Evolutionary conservation across 1,139 yeast species (phyloP), one percentile per base, ranked within the genome.

Genomic region (Blastobotrys petasosporus): DNA sequence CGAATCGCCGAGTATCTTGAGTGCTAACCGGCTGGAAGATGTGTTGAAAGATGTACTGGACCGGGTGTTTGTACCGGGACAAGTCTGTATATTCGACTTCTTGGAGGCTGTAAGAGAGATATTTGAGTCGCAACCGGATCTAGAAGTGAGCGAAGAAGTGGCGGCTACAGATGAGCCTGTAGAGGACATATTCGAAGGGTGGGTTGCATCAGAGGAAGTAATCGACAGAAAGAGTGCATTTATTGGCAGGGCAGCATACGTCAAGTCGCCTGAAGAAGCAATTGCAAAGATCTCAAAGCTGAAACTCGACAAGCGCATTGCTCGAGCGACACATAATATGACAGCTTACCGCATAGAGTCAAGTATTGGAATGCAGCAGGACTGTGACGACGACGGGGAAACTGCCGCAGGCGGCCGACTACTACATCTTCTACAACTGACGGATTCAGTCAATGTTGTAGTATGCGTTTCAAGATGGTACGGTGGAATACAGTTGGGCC

Each of bases 361-460:
- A 10, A 20, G 25, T n/a, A 82, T 79, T 0, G 74, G 80, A 0
- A 72, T 75, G 39, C 75, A 72, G 48, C 92, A 85, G 57, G 97
- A 92, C 59, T 87, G 85, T 59, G 97, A 92, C 58, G 98, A 94
- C 61, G 98, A 92, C 61, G 98, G 98, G 3, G 99, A 92, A 61
- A 76, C 95, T 0, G 98, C 97, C 0, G 96, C 98, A 0, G 98
- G 99, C 4, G 80, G 94, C 4, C 69, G 97, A 50, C 69, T 90
- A 70, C 66, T 88, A 47, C 97, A 88, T 69, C 67, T 90, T 46
- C 67, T 90, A 51, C 79, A 86, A 41, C 77, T 80, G 59, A 60
- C 63, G 87, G 92, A 85, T 58, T 84, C 78, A 1, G 80, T 88
- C 85, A 82, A 90, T 61, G 85, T 86, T 3, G 77, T 88, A 52